Base-by-base conservation (phyloP, 2,329 filamentous ascomycete genomes). In the Lasiodiplodia sp. region DNA sequence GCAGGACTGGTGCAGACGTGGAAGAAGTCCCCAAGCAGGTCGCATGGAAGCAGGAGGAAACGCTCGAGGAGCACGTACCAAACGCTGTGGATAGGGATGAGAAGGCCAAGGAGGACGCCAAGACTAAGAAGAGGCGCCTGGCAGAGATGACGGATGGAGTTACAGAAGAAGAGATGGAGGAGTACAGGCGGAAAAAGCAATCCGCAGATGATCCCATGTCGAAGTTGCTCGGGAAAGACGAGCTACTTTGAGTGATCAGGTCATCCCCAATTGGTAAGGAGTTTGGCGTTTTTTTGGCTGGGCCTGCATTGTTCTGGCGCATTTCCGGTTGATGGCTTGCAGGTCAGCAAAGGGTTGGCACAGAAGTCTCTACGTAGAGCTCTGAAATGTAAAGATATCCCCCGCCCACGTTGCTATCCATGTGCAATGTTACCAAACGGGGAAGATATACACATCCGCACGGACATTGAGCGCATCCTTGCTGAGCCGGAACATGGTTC, bases 151-250 rank as follows among this genome's bases (percentile, higher is more conserved):
- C 91, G 74, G 88, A 88, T 25, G 92, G 91, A 1, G 86, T 96
- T 14, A 90, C 90, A 0, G 93, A 97, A 76, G 92, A 91, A 68
- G 93, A 97, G 72, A 87, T 97, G 82, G 94, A 97, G 69, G 89
- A 91, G 69, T 97, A 96, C 78, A 88, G 93, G 73, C 87, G 88
- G 72, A 94, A 93, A 77, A 86, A 90, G 71, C 87, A 88, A 64
- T 89, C 88, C 34, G 89, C 90, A 0, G 87, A 93, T 71, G 94
- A 97, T 81, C 94, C 94, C 0, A 97, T 97, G 94, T 92, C 93
- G 1, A 89, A 88, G 6, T 88, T 93, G 73, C 79, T 96, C 56
- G 92, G 91, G 28, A 92, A 89, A 77, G 91, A 94, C 76, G 88
- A 92, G 73, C 78, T 92, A 71, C 78, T 88, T 64, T 12, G 40